Conservation (phyloP, 179 eudicot species). For the Silene coronaria region DNA sequence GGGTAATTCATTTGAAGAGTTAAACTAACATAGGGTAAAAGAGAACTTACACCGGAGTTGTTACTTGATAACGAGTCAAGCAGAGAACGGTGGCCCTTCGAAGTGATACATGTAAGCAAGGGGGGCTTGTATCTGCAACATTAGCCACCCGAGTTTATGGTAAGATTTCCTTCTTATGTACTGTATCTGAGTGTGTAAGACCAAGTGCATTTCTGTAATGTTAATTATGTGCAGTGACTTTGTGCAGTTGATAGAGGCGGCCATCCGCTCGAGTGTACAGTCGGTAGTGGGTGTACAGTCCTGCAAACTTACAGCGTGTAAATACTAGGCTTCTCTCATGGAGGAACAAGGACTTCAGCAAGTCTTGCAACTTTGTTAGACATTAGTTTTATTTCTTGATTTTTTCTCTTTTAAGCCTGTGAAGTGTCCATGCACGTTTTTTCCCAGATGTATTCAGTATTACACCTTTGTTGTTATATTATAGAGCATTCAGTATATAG, state of each 20-base stretch:
- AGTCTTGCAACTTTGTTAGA: too few species aligned
- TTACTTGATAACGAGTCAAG: neutral
- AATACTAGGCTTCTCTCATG: neutral
- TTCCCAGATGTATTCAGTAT: too few species aligned
- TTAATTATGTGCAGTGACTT: neutral
- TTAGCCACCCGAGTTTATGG: constrained; percentile 12
- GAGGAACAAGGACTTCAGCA: neutral
- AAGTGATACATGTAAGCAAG: constrained; percentile 1
- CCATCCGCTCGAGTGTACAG: constrained; percentile 14
- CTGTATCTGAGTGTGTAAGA: neutral
- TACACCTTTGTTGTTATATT: too few species aligned
- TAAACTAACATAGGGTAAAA: neutral
- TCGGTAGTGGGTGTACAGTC: constrained; percentile 4
- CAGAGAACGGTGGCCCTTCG: neutral
- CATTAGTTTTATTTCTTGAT: too few species aligned
- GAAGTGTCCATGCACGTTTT: too few species aligned
- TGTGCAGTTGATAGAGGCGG: constrained; percentile 23
- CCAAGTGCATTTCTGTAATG: neutral
- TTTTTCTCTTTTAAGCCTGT: too few species aligned
- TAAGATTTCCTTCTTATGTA: constrained; percentile 10
- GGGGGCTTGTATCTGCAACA: neutral
- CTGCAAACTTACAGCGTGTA: neutral
- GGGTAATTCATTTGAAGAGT: neutral
- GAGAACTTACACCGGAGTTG: neutral
- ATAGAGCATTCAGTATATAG: too few species aligned